Base-by-base conservation (phyloP, 768 basidiomycete genomes). In the Obba rivulosa region DNA sequence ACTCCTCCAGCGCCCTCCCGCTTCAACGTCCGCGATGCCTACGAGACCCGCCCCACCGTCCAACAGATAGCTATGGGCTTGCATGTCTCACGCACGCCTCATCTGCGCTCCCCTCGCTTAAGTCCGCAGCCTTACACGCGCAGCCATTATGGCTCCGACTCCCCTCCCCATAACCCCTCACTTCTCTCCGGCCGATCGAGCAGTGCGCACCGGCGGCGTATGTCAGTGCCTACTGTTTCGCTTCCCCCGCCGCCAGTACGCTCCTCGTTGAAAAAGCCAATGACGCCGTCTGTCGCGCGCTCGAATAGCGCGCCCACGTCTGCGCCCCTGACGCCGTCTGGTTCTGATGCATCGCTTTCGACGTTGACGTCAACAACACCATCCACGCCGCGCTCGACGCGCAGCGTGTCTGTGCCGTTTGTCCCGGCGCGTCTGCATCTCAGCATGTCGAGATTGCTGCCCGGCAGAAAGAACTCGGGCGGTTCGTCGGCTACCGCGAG, bases 51-150 rank as follows among this genome's bases (percentile, higher is more conserved):
- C 14, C 85, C 85, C 1, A 83, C 80, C 41, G 74, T 86, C 35
- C 80, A 84, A 57, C 85, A 88, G 66, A 88, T 88, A 51, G 81
- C 83, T 13, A 87, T 88, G 85, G 86, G 86, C 17, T 72, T 88
- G 20, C 86, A 88, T 63, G 68, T 84, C 24, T 87, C 86, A 5
- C 79, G 83, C 34, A 88, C 86, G 1, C 86, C 86, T 3, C 85
- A 87, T 61, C 66, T 87, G 23, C 75, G 80, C 37, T 72, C 76
- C 8, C 61, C 55, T 42, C 52, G 48, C 35, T 31, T 31, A 31
- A 18, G 41, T 20, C 37, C 46, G 23, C 35, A 20, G 35, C 40
- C 46, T 37, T 41, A 42, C 31, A 20, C 41, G 11, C 40, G 36
- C 53, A 16, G 48, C 39, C 48, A 38, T 8, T 31, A 20, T 18